Evolutionary conservation across 352 stramenopile genomes (phyloP).

Genomic region (Plasmopara halstedii): DNA sequence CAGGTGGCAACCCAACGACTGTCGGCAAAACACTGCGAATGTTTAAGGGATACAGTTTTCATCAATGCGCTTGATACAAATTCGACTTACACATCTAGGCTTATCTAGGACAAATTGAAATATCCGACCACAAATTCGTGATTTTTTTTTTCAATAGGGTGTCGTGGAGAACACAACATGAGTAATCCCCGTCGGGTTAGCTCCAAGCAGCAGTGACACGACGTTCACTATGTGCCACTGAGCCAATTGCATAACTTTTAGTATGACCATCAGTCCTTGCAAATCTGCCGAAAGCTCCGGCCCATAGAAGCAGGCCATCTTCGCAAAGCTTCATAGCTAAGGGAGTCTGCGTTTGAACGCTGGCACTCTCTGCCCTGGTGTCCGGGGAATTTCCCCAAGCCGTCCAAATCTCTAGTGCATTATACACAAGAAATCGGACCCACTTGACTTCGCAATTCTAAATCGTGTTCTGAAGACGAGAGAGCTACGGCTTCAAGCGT

Average conservation of each 20-base stretch:
- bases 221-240: slow-evolving; percentile 49
- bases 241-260: slow-evolving; percentile 91
- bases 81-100: background rate
- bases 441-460: slow-evolving; percentile 90
- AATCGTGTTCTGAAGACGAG: slow-evolving; percentile 75
- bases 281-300: slow-evolving; percentile 38
- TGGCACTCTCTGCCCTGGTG: slow-evolving; percentile 83
- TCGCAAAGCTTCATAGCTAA: slow-evolving; percentile 51
- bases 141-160: slow-evolving; percentile 38
- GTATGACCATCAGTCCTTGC: slow-evolving; percentile 84
- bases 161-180: slow-evolving; percentile 89
- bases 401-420: slow-evolving; percentile 19
- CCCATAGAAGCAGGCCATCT: slow-evolving; percentile 30
- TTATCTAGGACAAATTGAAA: slow-evolving; percentile 6
- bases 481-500: background rate
- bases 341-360: slow-evolving; percentile 74
- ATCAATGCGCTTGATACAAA: slow-evolving; percentile 48
- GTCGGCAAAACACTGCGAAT: slow-evolving; percentile 83
- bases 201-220: slow-evolving; percentile 61
- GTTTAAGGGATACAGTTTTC: slow-evolving; percentile 77
- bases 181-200: slow-evolving; percentile 90
- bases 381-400: slow-evolving; percentile 89
- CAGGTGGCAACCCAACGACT: slow-evolving; percentile 53
- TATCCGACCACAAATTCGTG: slow-evolving; percentile 25
- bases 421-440: slow-evolving; percentile 15